Evolutionary conservation across 306 rosid genomes (phyloP), one percentile per base, ranked within the genome.

Genomic region (Alnus rubra): DNA sequence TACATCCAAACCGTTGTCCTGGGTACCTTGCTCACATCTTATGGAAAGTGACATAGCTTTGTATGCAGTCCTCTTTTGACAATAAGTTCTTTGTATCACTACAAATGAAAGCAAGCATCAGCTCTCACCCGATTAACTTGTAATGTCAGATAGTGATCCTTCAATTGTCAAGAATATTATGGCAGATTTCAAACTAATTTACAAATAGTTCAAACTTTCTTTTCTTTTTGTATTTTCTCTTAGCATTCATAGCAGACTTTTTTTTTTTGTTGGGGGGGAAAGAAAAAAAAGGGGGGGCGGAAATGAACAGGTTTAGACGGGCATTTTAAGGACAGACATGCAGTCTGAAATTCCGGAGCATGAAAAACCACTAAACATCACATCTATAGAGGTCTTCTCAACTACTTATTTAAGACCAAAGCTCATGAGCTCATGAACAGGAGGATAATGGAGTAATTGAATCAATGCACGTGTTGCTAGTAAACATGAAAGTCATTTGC

Each of bases 21-120:
- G 80, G n/a, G 89, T 71, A 51, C 84, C 83, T 83, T 93, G 98
- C 83, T 91, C 97, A 75, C 98, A 83, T 81, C 91, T 89, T 83
- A 93, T 75, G 5, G 97, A 82, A 72, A 93, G 76, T 14, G 92
- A 74, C 81, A 65, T 77, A 69, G 93, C 88, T 76, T 80, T 91
- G 74, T 77, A 19, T 4, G 79, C 74, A 0, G 47, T 9, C 68
- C 85, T 84, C 85, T 88, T 85, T 83, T 53, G 90, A 82, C 77
- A 76, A 73, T 53, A 70, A 73, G 81, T 89, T 80, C 56, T 80
- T 44, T 73, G 74, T 62, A 88, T 76, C 82, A 87, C 98, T 91
- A 54, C 62, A 76, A 78, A 59, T 23, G 76, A 76, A 63, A 74
- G 72, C 12, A 82, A 78, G 72, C 65, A 73, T 55, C 31, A 70